Percentiles rank a stretch among this genome's conserved stretches.
Conservation (phyloP, 371 early-diverging fungal genomes). For the Basidiobolus meristosporus region DNA sequence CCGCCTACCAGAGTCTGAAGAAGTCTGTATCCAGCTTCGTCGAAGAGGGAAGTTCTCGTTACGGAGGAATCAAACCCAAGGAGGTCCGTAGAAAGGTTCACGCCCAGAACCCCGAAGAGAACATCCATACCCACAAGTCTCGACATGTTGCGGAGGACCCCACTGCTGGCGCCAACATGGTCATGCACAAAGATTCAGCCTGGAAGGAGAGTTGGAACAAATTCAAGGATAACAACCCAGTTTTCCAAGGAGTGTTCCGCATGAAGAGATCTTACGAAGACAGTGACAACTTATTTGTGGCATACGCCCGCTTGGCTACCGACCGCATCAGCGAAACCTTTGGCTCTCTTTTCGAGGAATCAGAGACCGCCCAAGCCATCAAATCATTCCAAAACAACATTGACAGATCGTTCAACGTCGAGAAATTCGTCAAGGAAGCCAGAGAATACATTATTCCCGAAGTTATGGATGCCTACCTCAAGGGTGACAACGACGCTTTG, state of each 20-base stretch:
- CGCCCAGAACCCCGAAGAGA: not conserved
- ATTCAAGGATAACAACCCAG: slow-evolving; percentile 75
- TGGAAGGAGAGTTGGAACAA: slow-evolving; percentile 85
- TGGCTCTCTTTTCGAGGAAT: slow-evolving; percentile 75
- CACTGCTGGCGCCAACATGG: slow-evolving; percentile 72
- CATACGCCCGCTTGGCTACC: slow-evolving; percentile 62
- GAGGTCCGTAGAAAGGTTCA: slow-evolving; percentile 25
- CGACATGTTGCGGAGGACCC: slow-evolving; percentile 19
- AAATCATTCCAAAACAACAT: slow-evolving; percentile 55
- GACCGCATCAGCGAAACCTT: slow-evolving; percentile 51
- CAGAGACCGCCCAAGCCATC: slow-evolving; percentile 84
- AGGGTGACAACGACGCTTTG: slow-evolving; percentile 63
- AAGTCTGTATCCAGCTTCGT: slow-evolving; percentile 49
- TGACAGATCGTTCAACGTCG: slow-evolving; percentile 74
- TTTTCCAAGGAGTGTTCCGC: slow-evolving; percentile 67
- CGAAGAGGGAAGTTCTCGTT: slow-evolving; percentile 51
- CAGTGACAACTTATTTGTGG: slow-evolving; percentile 72
- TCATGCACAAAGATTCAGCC: slow-evolving; percentile 75
- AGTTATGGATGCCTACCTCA: slow-evolving; percentile 83
- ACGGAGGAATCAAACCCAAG: slow-evolving; percentile 60
- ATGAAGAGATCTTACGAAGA: slow-evolving; percentile 69
- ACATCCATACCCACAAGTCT: not conserved
- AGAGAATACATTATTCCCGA: slow-evolving; percentile 91
- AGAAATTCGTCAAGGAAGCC: slow-evolving; percentile 72
- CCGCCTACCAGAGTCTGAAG: slow-evolving; percentile 46